Percentiles rank a stretch among this genome's conserved stretches.
phyloP scores from a whole-genome alignment of 495 filamentous ascomycete species.

The Platismatia glauca region DNA sequence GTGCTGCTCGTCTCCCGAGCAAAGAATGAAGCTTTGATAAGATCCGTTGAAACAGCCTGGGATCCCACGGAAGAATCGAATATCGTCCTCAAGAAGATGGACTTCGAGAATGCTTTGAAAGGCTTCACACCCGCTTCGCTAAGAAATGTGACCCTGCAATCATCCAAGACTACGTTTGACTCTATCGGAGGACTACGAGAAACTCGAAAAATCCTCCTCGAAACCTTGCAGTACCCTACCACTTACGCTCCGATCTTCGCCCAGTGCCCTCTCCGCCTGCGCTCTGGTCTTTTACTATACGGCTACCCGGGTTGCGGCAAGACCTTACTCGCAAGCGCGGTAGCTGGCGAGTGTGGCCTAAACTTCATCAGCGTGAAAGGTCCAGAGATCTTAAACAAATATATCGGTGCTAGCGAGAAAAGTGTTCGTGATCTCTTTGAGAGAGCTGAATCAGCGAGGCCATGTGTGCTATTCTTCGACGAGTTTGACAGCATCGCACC shows the following conservation, averaged over 20 bases:
- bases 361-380: constrained; percentile 99
- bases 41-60: constrained; percentile 41
- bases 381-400: constrained; percentile 96
- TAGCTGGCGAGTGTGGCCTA: constrained; percentile 90
- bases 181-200: constrained; percentile 82
- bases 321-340: constrained; percentile 83
- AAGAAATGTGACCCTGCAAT: constrained; percentile 85
- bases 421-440: constrained; percentile 90
- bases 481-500: constrained; percentile 97
- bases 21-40: constrained; percentile 82
- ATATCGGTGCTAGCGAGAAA: constrained; percentile 94
- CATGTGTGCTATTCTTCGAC: constrained; percentile 94
- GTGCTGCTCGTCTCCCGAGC: constrained; percentile 77
- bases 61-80: constrained; percentile 29
- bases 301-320: constrained; percentile 96
- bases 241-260: constrained; percentile 98
- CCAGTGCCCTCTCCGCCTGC: constrained; percentile 82
- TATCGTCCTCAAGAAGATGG: constrained; percentile 55
- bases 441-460: constrained; percentile 76
- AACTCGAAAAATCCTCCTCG: constrained; percentile 77
- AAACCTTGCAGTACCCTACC: constrained; percentile 94
- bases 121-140: constrained; percentile 93
- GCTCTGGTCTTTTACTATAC: constrained; percentile 85
- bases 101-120: constrained; percentile 75
- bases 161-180: constrained; percentile 76